Percentiles rank a stretch among this genome's conserved stretches.
Conservation (phyloP, 2,329 filamentous ascomycete genomes). For the Trichoderma arundinaceum region DNA sequence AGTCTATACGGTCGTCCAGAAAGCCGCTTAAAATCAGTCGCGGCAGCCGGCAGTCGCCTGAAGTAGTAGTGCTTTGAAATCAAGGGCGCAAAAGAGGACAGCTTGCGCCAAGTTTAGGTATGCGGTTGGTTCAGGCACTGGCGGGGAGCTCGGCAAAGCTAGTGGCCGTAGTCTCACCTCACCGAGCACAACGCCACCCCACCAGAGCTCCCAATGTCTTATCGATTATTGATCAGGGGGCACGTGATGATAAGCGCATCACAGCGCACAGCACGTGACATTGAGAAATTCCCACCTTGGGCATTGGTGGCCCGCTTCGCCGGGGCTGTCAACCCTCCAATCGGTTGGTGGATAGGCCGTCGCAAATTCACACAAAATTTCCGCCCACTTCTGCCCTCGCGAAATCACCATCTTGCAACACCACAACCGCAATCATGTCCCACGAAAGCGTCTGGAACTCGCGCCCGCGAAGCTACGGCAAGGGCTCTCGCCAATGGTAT, state of each 20-base stretch:
- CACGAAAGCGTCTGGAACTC: conserved; percentile 99
- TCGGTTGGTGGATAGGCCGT: conserved; percentile 42
- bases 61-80: conserved; percentile 30
- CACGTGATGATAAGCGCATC: conserved; percentile 30
- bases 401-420: conserved; percentile 44
- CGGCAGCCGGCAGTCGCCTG: not conserved
- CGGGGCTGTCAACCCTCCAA: conserved; percentile 49
- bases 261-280: conserved; percentile 34
- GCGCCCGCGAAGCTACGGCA: conserved; percentile 95
- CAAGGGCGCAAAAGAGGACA: conserved; percentile 31
- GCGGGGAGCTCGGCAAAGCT: conserved; percentile 25
- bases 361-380: conserved; percentile 50
- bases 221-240: not conserved
- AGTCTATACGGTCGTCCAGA: conserved; percentile 1
- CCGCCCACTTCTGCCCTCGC: conserved; percentile 42
- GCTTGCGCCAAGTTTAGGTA: conserved; percentile 27
- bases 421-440: conserved; percentile 60
- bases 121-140: conserved; percentile 18
- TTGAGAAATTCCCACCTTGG: conserved; percentile 12
- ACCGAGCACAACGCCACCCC: conserved; percentile 10
- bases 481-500: conserved; percentile 93
- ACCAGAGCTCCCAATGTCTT: not conserved
- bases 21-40: not conserved
- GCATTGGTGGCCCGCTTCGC: conserved; percentile 33
- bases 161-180: conserved; percentile 21